Conservation (phyloP, 129 eudicot genomes). For the Pittosporum tobira region DNA sequence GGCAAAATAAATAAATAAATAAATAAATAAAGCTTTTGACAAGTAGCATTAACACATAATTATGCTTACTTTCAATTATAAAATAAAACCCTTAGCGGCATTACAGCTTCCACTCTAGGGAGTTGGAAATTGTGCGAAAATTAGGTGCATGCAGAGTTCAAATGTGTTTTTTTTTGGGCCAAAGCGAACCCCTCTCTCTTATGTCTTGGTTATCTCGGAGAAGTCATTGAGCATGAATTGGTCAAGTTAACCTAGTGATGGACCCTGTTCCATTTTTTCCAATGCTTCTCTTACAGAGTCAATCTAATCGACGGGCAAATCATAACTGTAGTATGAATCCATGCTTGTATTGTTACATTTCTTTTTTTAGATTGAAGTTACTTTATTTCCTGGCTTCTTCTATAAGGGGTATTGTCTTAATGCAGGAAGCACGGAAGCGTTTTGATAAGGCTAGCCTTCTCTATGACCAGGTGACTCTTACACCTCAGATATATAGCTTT, state of each 20-base stretch:
- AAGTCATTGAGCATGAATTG: background rate
- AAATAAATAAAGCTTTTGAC: too few relatives aligned
- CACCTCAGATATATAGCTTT: background rate
- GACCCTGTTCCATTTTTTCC: background rate
- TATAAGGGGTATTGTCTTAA: slow-evolving; percentile 11
- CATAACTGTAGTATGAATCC: background rate
- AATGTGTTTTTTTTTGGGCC: too few relatives aligned
- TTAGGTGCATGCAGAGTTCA: too few relatives aligned
- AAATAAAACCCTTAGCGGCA: too few relatives aligned
- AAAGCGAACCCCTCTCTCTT: too few relatives aligned
- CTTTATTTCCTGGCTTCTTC: background rate
- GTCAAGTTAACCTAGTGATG: background rate
- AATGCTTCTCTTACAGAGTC: background rate
- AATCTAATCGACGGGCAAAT: background rate
- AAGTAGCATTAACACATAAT: too few relatives aligned
- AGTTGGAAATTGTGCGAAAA: too few relatives aligned
- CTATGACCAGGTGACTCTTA: slow-evolving; percentile 75
- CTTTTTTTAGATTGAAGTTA: background rate
- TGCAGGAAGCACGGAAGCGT: slow-evolving; percentile 95
- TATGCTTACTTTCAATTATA: too few relatives aligned
- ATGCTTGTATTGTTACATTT: slow-evolving; percentile 8
- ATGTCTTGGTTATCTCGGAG: background rate
- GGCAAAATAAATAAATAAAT: too few relatives aligned
- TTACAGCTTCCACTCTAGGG: too few relatives aligned
- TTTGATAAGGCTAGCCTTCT: slow-evolving; percentile 94